Base-by-base conservation (phyloP, 805 yeast species). In the Scheffersomyces lignosus region DNA sequence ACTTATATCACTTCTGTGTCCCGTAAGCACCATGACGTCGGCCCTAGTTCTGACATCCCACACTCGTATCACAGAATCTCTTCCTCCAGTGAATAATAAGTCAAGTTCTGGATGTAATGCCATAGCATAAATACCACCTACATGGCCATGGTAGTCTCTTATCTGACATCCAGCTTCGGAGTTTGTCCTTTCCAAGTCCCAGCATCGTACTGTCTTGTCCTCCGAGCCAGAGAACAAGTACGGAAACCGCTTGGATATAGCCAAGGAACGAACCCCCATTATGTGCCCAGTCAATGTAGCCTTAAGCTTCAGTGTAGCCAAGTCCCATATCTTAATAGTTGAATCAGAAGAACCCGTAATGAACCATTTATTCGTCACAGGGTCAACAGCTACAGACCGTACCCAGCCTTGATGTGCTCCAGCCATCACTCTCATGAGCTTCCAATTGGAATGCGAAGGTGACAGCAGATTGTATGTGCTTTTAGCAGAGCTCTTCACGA, bases 341-440 rank as follows among this genome's bases (percentile, higher is more conserved):
- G 87, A 70, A 54, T 93, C 99, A 4, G 84, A 77, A 3, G 95
- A 81, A 0, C 98, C 99, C 0, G 96, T 82, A 5, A 83, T 95
- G 63, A 87, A 91, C 87, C 93, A 93, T 47, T 81, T 77, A 56
- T 89, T 89, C 22, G 83, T 83, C 9, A 66, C 58, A 1, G 96
- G 96, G 42, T 93, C 98, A 14, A 86, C 76, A 5, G 83, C 73
- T 3, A 89, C 66, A n/a, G 87, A 74, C 31, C 95, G 72, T 1
- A 93, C 88, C 90, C 97, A 90, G 0, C 99, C 99, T 27, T 77
- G 73, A 57, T 93, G 99, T 3, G 98, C 98, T 3, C 71, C 71
- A 1, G 86, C 79, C 1, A 91, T 71, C 3, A 91, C 88, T 38
- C 83, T 70, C 54, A 70, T 71, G 4, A 87, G 70, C 48, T 78